Evolutionary conservation across 2,329 filamentous ascomycete species (phyloP), one percentile per base, ranked within the genome.

Genomic region (Hirsutella minnesotensis): DNA sequence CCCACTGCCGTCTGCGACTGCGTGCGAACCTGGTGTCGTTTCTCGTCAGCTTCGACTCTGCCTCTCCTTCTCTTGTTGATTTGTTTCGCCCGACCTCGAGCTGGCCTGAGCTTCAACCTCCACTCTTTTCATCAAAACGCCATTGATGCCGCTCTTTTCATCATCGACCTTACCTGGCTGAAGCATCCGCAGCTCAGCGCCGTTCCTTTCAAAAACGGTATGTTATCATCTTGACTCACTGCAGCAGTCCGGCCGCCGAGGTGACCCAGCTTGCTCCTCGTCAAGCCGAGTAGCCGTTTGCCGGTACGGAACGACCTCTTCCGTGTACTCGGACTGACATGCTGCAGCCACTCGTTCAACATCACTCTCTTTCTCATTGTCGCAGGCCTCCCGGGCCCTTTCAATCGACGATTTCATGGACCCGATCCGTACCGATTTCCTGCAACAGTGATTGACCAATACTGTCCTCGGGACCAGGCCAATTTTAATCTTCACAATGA

Each of bases 401-500:
- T 3, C 15, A 21, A 15, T n/a, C 22, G 21, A 41, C 34, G 15
- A 21, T 7, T 37, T 21, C 4, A 22, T 42, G 33, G 34, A 16
- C 7, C 15, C 33, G 16, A 35, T 35, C 16, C 33, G 2, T 9
- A 30, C 9, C 22, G 12, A 10, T 19, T 21, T 36, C n/a, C 3
- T 16, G n/a, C n/a, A n/a, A 18, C 33, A 1, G 33, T 35, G 16
- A 35, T 35, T 18, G 5, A 35, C 1, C 33, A 18, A 10, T 7
- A 7, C n/a, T 9, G 12, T 35, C n/a, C 15, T 18, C 9, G 5
- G 15, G 9, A 34, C 13, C 33, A 19, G 15, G 33, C 16, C 33
- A 27, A 40, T 8, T 16, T 9, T 7, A 10, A 4, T 22, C 10
- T 19, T 40, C 44, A 48, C 43, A 15, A 54, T 89, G 84, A 88